Base-by-base conservation (phyloP, 192 early-diverging fungal species). In the Phycomyces nitens region DNA sequence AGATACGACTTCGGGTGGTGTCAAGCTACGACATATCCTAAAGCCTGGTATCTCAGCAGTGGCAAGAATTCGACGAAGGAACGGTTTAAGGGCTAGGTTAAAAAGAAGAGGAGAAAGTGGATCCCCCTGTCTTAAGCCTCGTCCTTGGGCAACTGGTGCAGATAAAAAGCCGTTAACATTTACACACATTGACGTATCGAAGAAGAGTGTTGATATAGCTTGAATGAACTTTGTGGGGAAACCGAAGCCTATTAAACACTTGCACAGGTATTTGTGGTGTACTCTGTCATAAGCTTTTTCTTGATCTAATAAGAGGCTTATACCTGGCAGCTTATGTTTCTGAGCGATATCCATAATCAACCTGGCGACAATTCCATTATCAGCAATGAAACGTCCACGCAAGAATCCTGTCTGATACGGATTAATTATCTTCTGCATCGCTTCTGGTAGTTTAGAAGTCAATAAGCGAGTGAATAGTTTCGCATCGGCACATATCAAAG, bases 61-160 rank as follows among this genome's bases (percentile, higher is more conserved):
- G n/a, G n/a, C n/a, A n/a, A 40, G 18, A 0, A 70, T 50, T 7
- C 24, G 21, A 1, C 43, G 56, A 3, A 73, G 44, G 0, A 62
- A 49, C 0, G 59, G 64, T 42, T 71, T 64, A 7, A 71, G 21
- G 26, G 59, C 63, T 5, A 66, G 26, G 21, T 66, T 62, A 34
- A 52, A 62, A 5, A 72, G 59, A 11, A 70, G 23, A 18, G 68
- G 53, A 0, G 61, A 59, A 3, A 70, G 54, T 18, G 62, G 66
- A 27, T 73, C 65, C 3, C 66, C 66, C 42, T 73, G 72, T 21
- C 72, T 52, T 5, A 73, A 40, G 0, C 72, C 72, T 47, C 66
- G 20, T 16, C 41, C 1, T 40, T 72, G 70, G 3, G 20, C 0
- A 39, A 66, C 54, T 4, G 64, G 24, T 1, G 24, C 12, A 7